A percentile compares a stretch with the other conserved stretches of the same genome.
Evolutionary conservation across 2,329 filamentous ascomycete species (phyloP).

Genomic region (Monosporascus sp.): DNA sequence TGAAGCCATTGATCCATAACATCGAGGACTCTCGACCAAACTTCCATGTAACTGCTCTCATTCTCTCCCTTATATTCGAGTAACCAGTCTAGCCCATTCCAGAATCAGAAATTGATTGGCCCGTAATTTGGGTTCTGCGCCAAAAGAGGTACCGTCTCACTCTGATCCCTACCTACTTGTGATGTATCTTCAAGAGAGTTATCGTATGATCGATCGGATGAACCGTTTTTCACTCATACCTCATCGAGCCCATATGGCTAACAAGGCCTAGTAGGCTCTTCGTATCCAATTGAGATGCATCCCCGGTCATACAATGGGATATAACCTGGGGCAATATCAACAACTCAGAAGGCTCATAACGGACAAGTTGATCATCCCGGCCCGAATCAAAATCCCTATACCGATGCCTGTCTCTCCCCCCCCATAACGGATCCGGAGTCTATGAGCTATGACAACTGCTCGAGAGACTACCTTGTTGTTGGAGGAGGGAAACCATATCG

Average conservation of each 20-base stretch:
- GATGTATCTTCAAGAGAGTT: constrained; percentile 6
- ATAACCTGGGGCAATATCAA: constrained; percentile 13
- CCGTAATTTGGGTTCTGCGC: constrained; percentile 5
- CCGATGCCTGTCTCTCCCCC: constrained; percentile 20
- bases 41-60: neutral
- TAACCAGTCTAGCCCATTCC: neutral
- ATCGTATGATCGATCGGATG: constrained; percentile 9
- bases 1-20: neutral
- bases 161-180: constrained; percentile 14
- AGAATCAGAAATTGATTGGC: constrained; percentile 3
- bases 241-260: constrained; percentile 4
- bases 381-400: constrained; percentile 13
- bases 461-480: constrained; percentile 13
- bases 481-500: constrained; percentile 21
- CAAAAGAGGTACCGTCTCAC: constrained; percentile 9
- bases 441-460: constrained; percentile 25
- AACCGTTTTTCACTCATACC: constrained; percentile 4
- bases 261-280: neutral
- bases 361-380: constrained; percentile 14
- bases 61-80: constrained; percentile 5
- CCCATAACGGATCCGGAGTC: constrained; percentile 13
- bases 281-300: neutral
- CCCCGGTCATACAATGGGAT: constrained; percentile 2
- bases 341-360: constrained; percentile 19
- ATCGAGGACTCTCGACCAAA: too few species aligned